Evolutionary conservation across 78 protist genomes (phyloP).

Genomic region (Dictyostelium intermedium): DNA sequence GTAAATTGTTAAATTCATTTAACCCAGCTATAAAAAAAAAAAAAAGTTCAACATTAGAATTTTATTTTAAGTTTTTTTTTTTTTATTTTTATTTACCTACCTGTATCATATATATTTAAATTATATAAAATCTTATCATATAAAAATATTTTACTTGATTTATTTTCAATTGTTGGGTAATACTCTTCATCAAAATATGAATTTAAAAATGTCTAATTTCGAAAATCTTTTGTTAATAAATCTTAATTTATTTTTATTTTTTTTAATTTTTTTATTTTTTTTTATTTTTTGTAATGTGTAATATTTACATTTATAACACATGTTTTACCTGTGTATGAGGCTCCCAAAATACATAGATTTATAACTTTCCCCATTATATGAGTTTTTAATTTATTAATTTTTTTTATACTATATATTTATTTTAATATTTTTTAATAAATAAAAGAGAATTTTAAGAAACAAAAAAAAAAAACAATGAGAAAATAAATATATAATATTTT

Average conservation of each 20-base stretch:
- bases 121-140: neutral
- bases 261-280: neutral
- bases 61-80: no score
- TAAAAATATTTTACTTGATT: conserved; percentile 2
- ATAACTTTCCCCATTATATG: neutral
- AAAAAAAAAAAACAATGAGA: neutral
- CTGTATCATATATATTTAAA: conserved; percentile 6
- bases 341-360: neutral
- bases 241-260: neutral
- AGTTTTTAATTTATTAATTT: no score
- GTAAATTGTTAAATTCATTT: neutral
- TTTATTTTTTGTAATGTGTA: neutral
- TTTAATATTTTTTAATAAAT: neutral
- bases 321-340: neutral
- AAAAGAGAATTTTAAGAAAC: neutral
- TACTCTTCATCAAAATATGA: neutral
- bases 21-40: neutral
- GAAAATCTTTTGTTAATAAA: neutral
- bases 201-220: neutral
- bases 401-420: no score
- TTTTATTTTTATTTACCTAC: neutral
- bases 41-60: no score
- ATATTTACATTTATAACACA: neutral
- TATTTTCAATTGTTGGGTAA: neutral
- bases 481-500: neutral